Evolutionary conservation across 2,329 filamentous ascomycete genomes (phyloP).

Genomic region (Botryotinia globosa): DNA sequence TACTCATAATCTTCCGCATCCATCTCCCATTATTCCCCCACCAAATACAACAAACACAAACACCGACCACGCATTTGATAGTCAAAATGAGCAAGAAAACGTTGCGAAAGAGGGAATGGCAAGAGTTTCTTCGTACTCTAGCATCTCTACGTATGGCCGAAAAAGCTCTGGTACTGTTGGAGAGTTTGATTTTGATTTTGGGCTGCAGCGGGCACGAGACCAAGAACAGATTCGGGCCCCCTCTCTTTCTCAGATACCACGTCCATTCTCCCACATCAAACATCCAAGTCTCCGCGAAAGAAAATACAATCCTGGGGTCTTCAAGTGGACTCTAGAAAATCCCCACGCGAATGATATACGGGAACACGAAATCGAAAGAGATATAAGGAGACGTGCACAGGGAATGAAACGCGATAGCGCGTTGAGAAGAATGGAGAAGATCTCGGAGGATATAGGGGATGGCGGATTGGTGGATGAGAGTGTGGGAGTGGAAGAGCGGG

Average conservation of each 20-base stretch:
- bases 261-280: background rate
- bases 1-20: background rate
- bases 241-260: background rate
- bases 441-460: background rate
- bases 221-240: background rate
- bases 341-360: background rate
- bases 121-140: too few species aligned
- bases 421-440: background rate
- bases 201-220: too few species aligned
- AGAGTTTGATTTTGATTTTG: background rate
- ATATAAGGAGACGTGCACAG: background rate
- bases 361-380: background rate
- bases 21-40: background rate
- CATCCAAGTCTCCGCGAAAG: background rate
- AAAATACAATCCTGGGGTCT: background rate
- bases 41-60: background rate
- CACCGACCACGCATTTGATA: background rate
- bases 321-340: background rate
- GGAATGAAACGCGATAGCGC: background rate
- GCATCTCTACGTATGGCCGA: background rate
- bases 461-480: too few species aligned
- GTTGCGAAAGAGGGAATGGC: rapidly evolving
- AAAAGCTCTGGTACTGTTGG: background rate
- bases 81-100: too few species aligned
- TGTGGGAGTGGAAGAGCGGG: background rate